Conservation (phyloP, 2,329 filamentous ascomycete species). For the Penicillium sp. region DNA sequence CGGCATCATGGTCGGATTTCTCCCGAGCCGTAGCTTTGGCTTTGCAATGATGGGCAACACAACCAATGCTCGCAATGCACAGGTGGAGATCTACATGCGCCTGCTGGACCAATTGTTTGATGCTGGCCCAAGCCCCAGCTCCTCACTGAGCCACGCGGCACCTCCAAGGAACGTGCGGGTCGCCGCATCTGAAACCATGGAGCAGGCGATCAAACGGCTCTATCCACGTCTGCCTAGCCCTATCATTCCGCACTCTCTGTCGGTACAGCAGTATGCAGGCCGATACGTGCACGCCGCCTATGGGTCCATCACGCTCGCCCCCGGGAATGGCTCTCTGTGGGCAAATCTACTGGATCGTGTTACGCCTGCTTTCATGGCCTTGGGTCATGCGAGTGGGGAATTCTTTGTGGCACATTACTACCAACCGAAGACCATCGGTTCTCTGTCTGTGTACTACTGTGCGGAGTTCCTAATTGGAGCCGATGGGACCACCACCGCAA, state of each 20-base stretch:
- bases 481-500: background rate
- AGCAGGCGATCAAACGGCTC: conserved; percentile 2
- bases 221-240: conserved; percentile 3
- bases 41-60: conserved; percentile 29
- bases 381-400: conserved; percentile 5
- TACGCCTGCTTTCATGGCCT: background rate
- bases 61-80: conserved; percentile 6
- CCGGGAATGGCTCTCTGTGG: background rate
- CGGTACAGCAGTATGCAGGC: background rate
- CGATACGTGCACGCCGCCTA: conserved; percentile 1
- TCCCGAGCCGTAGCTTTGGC: conserved; percentile 23
- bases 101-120: conserved; percentile 9
- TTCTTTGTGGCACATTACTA: conserved; percentile 5
- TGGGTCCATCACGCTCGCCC: background rate
- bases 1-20: conserved; percentile 24
- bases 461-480: conserved; percentile 2
- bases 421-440: conserved; percentile 1
- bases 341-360: conserved; percentile 3
- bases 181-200: background rate
- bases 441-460: background rate
- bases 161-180: background rate
- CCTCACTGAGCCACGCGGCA: background rate
- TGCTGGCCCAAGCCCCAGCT: background rate
- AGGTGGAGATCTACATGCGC: conserved; percentile 16
- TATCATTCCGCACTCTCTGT: background rate